phyloP scores from a whole-genome alignment of 495 filamentous ascomycete species.

The Thermochaetoides thermophila region DNA sequence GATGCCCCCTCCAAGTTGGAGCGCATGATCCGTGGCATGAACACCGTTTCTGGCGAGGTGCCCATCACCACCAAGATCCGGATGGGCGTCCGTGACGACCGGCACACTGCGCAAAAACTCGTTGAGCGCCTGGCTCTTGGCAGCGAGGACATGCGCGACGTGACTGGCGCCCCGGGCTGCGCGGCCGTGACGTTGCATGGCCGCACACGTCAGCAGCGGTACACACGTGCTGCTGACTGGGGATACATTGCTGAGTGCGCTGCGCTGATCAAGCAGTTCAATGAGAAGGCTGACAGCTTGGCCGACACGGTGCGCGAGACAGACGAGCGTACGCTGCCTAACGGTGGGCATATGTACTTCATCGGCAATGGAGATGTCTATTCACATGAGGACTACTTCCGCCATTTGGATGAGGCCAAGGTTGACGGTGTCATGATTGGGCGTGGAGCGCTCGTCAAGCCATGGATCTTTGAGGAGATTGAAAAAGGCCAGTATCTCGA shows the following conservation, averaged over 20 bases:
- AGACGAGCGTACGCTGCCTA: slow-evolving; percentile 46
- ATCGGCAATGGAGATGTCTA: slow-evolving; percentile 94
- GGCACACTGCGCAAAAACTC: slow-evolving; percentile 65
- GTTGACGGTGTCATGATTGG: slow-evolving; percentile 88
- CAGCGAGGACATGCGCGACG: slow-evolving; percentile 46
- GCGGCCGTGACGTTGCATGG: slow-evolving; percentile 92
- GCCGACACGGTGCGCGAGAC: slow-evolving; percentile 65
- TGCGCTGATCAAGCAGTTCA: slow-evolving; percentile 64
- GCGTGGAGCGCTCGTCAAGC: slow-evolving; percentile 84
- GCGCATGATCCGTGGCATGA: slow-evolving; percentile 90
- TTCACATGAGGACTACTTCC: slow-evolving; percentile 75
- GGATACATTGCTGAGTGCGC: slow-evolving; percentile 81
- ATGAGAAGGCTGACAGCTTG: slow-evolving; percentile 42
- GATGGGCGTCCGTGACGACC: slow-evolving; percentile 70
- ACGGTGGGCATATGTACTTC: slow-evolving; percentile 64
- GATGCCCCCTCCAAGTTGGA: slow-evolving; percentile 72
- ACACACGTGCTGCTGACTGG: slow-evolving; percentile 84
- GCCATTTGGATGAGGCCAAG: slow-evolving; percentile 56
- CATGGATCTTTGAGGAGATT: slow-evolving; percentile 97
- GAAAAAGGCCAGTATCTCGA: slow-evolving; percentile 82
- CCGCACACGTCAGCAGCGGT: slow-evolving; percentile 83
- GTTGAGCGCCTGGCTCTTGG: slow-evolving; percentile 72
- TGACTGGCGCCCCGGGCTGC: slow-evolving; percentile 57
- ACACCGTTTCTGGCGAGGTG: slow-evolving; percentile 68
- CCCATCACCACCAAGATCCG: slow-evolving; percentile 90